Evolutionary conservation across 2,329 filamentous ascomycete genomes (phyloP), one percentile per base, ranked within the genome.

Genomic region (Passalora sequoiae): DNA sequence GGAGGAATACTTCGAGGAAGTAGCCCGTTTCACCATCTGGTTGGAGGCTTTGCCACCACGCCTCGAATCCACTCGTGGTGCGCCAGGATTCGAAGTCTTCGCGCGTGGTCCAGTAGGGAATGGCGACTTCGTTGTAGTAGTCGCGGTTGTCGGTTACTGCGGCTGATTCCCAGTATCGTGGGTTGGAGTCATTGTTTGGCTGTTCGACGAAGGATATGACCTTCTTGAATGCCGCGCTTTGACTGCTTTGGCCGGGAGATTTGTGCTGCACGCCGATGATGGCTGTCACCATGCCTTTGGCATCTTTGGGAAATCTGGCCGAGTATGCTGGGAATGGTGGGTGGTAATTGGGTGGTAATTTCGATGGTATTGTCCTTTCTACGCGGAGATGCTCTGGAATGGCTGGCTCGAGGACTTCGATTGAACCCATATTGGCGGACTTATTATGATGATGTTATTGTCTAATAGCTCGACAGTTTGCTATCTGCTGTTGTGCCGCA

Each of bases 1-100:
- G 69, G 19, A 61, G 55, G 43, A 73, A 64, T 21, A 70, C 51
- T 50, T 73, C 69, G 16, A 65, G 53, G 51, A 72, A 72, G 65
- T 65, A 72, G 9, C 69, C 69, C 10, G 32, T 27, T 4, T 65
- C 50, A 2, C 29, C 37, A n/a, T 50, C 53, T 8, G 54, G 47
- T 7, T 63, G 46, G 1, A 66, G 49, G 3, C 38, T 49, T 3
- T 61, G 38, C 68, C 68, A 71, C 67, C 67, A 52, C 5, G 29
- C 20, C 4, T 55, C 37, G 40, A 71, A 71, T 1, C 64, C 67
- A 6, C 63, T 66, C 15, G 56, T 35, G 3, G 28, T 35, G 3
- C 59, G 46, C 68, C 68, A 71, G 4, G 46, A 40, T 1, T 57
- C 43, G 49, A 64, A 64, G 1, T 47, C 36, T 4, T 46, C 46